Evolutionary conservation across 139 green algal species (phyloP), one percentile per base, ranked within the genome.

Genomic region (Chlamydomonas incerta): DNA sequence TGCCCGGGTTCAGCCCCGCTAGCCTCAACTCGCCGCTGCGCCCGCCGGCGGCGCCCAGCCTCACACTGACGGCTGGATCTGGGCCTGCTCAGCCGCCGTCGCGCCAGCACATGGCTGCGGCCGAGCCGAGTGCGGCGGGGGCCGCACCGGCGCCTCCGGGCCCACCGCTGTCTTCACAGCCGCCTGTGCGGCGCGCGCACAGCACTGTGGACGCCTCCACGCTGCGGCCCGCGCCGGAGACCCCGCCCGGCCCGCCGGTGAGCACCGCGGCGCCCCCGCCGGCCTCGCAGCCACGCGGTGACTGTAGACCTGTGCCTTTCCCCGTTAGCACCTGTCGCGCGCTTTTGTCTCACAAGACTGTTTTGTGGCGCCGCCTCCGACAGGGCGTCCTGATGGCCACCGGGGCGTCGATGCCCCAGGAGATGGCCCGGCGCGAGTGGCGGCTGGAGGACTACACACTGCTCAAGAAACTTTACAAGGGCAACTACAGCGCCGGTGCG

Each of bases 381-480:
- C 29, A 74, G 63, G 77, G 77, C 17, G 18, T 52, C 28, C 46
- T 87, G 5, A 70, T 87, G 71, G 41, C 72, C 2, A 1, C 82
- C 0, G 35, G 60, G 46, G n/a, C 60, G n/a, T 57, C 37, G 3
- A 23, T 75, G n/a, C 82, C 82, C 2, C 28, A 17, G 21, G 52
- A 71, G 46, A 85, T 89, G 84, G 37, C 60, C 37, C 75, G 84
- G 23, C 52, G 65, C 13, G 57, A 85, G 26, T 89, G 84, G 84
- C 63, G 75, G 10, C n/a, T 89, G 31, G 76, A 79, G 37, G 75
- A 89, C 57, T 89, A 75, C 68, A 72, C 66, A 3, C 55, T 89
- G 41, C 58, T 79, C 21, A 69, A 85, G 67, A 28, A 34, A 29
- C 57, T 89, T 57, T 85, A 89, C 37, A 89, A 79, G 60, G 84